Base-by-base conservation (phyloP, 352 stramenopile species). In the Phytophthora tentaculata region DNA sequence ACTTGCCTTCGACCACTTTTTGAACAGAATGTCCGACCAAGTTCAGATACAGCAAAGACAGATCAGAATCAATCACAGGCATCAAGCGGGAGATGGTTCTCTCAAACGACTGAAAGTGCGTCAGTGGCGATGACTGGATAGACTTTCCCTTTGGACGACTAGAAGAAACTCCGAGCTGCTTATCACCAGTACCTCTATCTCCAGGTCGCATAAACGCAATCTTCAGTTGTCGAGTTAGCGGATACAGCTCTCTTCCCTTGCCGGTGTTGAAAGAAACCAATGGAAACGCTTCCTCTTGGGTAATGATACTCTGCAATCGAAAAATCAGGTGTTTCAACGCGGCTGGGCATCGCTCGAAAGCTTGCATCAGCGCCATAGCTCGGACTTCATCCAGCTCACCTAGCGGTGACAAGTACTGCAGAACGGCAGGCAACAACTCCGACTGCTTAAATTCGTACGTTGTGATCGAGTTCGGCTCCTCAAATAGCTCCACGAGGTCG, bases 101-200 rank as follows among this genome's bases (percentile, higher is more conserved):
- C 53, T 96, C 88, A 68, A 96, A 93, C n/a, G 86, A 94, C 64
- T 93, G 85, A n/a, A 94, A 96, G 39, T 92, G 80, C 3, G 86
- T 92, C 43, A 96, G 66, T 7, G 88, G 81, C 5, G 86, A 94
- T n/a, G 81, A 74, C 20, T 92, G 77, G 16, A 95, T 90, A 17
- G 80, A 76, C 47, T 85, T 76, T 35, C 52, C 61, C 45, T 70
- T 61, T 6, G 51, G 17, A 53, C 64, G 60, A 32, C 51, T 51
- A 29, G 45, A 51, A 41, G 16, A 45, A 35, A 20, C 47, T 47
- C 23, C 41, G 53, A 39, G 53, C 14, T 54, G 52, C 43, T 23
- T 50, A n/a, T 68, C 62, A 3, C 22, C 43, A 19, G 44, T 19
- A 62, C 45, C 61, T 64, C 52, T 74, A n/a, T 78, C 65, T 39